Base-by-base conservation (phyloP, 805 yeast species). In the Candida silvatica region DNA sequence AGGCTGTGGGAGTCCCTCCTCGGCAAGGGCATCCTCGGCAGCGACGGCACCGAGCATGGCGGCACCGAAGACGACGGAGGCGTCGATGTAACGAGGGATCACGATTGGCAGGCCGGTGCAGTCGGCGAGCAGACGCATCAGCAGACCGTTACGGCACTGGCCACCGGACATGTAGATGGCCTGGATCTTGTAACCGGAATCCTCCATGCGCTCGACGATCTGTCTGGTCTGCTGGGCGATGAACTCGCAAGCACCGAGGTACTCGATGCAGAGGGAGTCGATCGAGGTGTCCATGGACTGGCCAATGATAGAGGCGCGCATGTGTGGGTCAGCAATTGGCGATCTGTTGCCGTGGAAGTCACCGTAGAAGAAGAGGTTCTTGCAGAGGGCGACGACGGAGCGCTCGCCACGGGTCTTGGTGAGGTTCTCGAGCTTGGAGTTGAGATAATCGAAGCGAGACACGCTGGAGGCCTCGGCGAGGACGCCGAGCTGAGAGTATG, bases 161-260 rank as follows among this genome's bases (percentile, higher is more conserved):
- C 98, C 97, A 37, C 98, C 98, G 41, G 90, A 78, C 78, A 92
- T 78, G 61, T 80, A 92, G 41, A 92, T 77, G 17, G 85, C 71
- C 15, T 70, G 65, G 42, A 92, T 72, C 8, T 64, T 45, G 61
- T 90, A 95, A 2, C 98, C 98, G 3, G 82, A 66, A 37, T 66
- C 60, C 46, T 75, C 78, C 86, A 92, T 81, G 42, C 78, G 77
- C 46, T 84, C 92, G 24, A 90, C 79, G 52, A 92, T 92, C 50
- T 92, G 98, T 50, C 96, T 76, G 1, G 97, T 90, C 64, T 92
- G 98, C 55, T 87, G 95, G 33, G 95, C 96, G 57, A 92, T 88
- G 49, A 92, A 92, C 62, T 92, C 98, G 59, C 96, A 86, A 4
- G 97, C 95, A 14, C 84, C 97, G 33, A 88, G 70, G 54, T 92